Evolutionary conservation across 306 rosid genomes (phyloP).

Genomic region (Biancaea sappan): DNA sequence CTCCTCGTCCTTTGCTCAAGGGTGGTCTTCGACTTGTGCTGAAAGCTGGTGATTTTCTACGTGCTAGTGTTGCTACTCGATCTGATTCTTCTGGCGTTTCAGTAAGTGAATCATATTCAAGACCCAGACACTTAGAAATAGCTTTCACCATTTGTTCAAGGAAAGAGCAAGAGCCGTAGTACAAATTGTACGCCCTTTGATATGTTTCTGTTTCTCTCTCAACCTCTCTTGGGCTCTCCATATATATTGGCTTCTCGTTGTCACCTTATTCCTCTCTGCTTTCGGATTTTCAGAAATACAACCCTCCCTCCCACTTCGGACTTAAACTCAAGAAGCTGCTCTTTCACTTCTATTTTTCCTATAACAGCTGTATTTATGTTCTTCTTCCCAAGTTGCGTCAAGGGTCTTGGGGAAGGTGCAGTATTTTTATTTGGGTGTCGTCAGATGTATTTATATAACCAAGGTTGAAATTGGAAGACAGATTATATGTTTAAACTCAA

Average conservation of each 20-base stretch:
- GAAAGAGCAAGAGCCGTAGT: slow-evolving; percentile 42
- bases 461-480: no score
- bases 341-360: no score
- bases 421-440: background rate
- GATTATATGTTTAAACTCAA: no score
- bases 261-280: no score
- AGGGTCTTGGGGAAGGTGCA: background rate
- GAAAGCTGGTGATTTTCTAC: slow-evolving; percentile 20
- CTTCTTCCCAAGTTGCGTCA: no score
- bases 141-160: slow-evolving; percentile 39
- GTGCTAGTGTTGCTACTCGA: slow-evolving; percentile 13
- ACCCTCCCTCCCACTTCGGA: no score
- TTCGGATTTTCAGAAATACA: no score
- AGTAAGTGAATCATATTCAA: slow-evolving; percentile 18
- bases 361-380: no score
- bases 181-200: slow-evolving; percentile 1
- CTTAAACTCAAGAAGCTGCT: no score
- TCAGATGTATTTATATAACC: background rate
- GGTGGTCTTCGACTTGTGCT: slow-evolving; percentile 44
- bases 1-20: slow-evolving; percentile 41
- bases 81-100: background rate
- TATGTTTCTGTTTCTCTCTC: slow-evolving; percentile 31
- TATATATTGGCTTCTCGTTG: no score
- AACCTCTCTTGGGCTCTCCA: slow-evolving; percentile 17
- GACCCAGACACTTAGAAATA: slow-evolving; percentile 43